Evolutionary conservation across 208 protist genomes (phyloP).

Genomic region (Leishmania arabica): DNA sequence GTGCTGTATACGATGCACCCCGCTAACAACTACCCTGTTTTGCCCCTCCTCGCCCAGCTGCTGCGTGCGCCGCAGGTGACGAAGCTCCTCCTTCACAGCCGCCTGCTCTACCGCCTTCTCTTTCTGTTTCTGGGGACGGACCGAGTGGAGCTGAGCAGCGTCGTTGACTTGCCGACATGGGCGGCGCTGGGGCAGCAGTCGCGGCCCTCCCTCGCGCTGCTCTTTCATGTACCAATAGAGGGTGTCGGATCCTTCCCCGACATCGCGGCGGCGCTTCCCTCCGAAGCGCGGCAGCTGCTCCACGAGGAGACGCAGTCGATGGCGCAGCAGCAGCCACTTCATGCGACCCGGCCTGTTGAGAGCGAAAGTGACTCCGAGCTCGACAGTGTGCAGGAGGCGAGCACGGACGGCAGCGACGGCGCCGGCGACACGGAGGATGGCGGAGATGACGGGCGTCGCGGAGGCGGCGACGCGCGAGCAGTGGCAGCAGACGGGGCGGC

Average conservation of each 20-base stretch:
- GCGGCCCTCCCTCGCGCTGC: background rate
- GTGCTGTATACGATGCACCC: conserved; percentile 54
- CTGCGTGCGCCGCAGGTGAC: conserved; percentile 40
- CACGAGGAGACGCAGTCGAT: conserved; percentile 12
- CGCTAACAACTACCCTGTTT: conserved; percentile 30
- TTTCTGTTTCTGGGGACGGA: conserved; percentile 81
- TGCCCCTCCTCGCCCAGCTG: conserved; percentile 60
- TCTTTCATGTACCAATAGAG: conserved; percentile 13
- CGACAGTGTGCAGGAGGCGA: background rate
- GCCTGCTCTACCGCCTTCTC: conserved; percentile 59
- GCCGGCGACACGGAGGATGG: background rate
- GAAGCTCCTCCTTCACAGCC: conserved; percentile 59
- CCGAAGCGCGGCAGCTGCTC: conserved; percentile 18
- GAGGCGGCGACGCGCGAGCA: background rate
- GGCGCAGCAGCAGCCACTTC: background rate
- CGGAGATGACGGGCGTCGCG: background rate
- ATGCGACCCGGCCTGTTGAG: background rate
- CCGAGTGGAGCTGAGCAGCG: conserved; percentile 53
- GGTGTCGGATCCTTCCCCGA: conserved; percentile 7
- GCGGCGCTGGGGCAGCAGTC: conserved; percentile 35
- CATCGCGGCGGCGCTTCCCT: conserved; percentile 18
- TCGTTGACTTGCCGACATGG: conserved; percentile 65
- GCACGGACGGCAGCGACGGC: background rate
- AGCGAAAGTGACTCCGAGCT: background rate
- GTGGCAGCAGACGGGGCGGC: background rate